Evolutionary conservation across 176 grass and related monocot genomes (phyloP), one percentile per base, ranked within the genome.

Genomic region (Musa acuminata): DNA sequence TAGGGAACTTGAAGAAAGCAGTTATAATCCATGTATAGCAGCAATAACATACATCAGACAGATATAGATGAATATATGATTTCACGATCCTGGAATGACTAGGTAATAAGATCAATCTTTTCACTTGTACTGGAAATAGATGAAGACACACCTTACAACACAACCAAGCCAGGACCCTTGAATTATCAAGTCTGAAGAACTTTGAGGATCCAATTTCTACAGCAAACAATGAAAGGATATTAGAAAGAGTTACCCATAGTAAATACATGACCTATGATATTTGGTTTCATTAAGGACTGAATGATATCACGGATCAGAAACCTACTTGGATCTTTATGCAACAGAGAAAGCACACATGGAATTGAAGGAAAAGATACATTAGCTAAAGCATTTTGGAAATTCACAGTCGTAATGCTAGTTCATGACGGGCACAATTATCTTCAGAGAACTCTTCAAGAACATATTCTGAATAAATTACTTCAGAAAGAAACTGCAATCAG

Each of bases 161-260:
- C 81, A 99, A 67, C 95, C 95, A 99, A 83, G 78, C 75, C 80
- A 99, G 83, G 76, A 99, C 90, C 84, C 85, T 94, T 51, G 90
- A 84, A 82, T 99, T 78, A 29, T 99, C 86, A 67, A 99, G 82
- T 81, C 95, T 94, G 71, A 85, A 91, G 81, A 93, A 99, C 58
- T 85, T 84, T 55, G 88, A 72, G 29, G 85, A 86, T 78, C 82
- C 82, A 89, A 94, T 86, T 89, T 99, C 95, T 99, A 81, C 82
- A 87, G 16, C 0, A 79, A 73, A 86, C 59, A 66, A 29, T 17
- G 2, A 50, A 53, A 52, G 12, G 13, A 24, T 35, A 60, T 19
- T 59, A 19, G 49, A 77, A 10, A 51, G 8, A 49, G 29, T 69
- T 8, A 69, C 17, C 67, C 14, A 16, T 13, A 48, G 25, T 43